Base-by-base conservation (phyloP, 2,329 filamentous ascomycete genomes). In the Hymenotorrendiella dingleyae region DNA sequence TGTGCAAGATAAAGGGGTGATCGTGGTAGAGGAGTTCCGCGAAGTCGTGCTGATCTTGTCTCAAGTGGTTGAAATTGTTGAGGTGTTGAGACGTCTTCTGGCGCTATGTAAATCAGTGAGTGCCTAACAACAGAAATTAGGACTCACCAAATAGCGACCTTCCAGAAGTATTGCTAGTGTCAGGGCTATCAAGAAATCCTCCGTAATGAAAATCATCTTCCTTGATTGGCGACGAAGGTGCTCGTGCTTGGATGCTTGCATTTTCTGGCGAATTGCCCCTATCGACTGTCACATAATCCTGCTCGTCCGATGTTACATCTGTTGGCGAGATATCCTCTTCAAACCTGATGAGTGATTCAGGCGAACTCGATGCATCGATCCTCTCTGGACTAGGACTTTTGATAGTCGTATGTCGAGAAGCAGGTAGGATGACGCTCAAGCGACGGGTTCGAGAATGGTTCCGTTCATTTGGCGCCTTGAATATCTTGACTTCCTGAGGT, bases 1-100 rank as follows among this genome's bases (percentile, higher is more conserved):
- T 64, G 54, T 19, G 59, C 58, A 6, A 57, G 49, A 36, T 55
- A 59, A 16, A 63, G 45, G 19, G 60, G 59, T 9, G 61, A 64
- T 12, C 59, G 55, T 17, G 59, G 58, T 19, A 63, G 45, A 5
- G 42, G 47, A 29, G 30, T 21, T 39, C n/a, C n/a, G n/a, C 49
- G 43, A 34, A 36, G 24, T 36, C 49, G 35, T 40, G 49, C 23
- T 26, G 47, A 45, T 26, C 37, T 28, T 24, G 33, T 34, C 10
- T 33, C 39, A 23, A 42, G 42, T 32, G 47, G 32, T 35, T 44
- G 48, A 30, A 52, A 22, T 20, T 49, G 42, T 41, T 46, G 48
- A 16, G 57, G 53, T 22, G 57, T 58, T 6, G 60, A 61, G 7
- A 40, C 43, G 42, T 61, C 56, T 21, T 54, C 51, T 11, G 54